Percentiles rank a stretch among this genome's conserved stretches.
These are phyloP conservation scores for Solidago caesia DNA, from an alignment of 129 eudicot species.

Conservation along the genomic window DNA sequence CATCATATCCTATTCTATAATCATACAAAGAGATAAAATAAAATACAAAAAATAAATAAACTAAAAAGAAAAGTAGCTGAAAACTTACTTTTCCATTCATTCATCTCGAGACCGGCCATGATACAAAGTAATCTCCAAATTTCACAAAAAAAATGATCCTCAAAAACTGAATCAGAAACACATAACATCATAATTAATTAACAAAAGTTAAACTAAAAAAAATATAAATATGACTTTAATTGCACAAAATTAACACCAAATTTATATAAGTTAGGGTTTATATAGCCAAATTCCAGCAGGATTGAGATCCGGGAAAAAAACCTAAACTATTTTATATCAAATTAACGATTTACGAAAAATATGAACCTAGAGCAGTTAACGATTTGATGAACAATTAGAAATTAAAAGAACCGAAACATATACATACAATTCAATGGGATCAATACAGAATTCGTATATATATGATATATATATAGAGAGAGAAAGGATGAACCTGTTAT, in stretches of 20 bases:
- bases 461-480: background rate
- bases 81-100: conserved; percentile 54
- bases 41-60: background rate
- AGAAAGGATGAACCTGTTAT: background rate
- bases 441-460: background rate
- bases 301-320: conserved; percentile 12
- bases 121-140: background rate
- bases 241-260: background rate
- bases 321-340: background rate
- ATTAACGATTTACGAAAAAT: conserved; percentile 12
- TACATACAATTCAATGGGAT: background rate
- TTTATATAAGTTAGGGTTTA: conserved; percentile 13
- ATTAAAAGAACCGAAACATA: background rate
- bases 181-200: background rate
- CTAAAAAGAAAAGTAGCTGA: background rate
- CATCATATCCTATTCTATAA: background rate
- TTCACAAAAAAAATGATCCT: conserved; percentile 7
- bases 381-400: conserved; percentile 8
- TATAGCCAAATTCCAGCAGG: conserved; percentile 5
- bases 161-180: conserved; percentile 23
- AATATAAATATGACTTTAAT: background rate
- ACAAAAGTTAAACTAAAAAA: background rate
- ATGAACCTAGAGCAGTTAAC: background rate
- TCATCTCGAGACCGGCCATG: conserved; percentile 48
- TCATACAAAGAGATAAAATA: background rate